A percentile compares a stretch with the other conserved stretches of the same genome.
Conservation (phyloP, 257 asterid genomes). For the Asclepias syriaca region DNA sequence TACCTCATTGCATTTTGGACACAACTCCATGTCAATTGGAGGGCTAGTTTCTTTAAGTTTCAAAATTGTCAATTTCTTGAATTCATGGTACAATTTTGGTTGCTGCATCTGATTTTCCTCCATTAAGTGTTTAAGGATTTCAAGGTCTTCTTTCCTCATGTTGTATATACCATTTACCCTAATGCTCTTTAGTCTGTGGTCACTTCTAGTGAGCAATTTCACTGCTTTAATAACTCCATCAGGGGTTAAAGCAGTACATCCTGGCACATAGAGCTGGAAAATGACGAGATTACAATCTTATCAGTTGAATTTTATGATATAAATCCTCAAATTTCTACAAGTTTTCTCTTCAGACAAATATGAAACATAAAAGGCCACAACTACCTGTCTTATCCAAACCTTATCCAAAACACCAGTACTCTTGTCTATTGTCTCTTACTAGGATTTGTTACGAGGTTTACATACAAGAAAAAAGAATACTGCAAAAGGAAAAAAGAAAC, state of each 20-base stretch:
- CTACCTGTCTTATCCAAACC: background rate
- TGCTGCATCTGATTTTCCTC: conserved; percentile 19
- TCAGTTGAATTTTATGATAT: background rate
- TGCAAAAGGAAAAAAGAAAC: background rate
- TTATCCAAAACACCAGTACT: background rate
- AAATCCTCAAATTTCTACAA: too few relatives aligned
- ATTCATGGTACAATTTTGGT: conserved; percentile 30
- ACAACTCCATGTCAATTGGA: conserved; percentile 52
- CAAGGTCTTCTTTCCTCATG: conserved; percentile 36
- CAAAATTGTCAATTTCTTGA: conserved; percentile 15
- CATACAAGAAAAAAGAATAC: background rate
- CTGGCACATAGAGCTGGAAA: conserved; percentile 62
- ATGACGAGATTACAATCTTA: background rate
- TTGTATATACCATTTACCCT: conserved; percentile 48
- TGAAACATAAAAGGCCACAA: background rate
- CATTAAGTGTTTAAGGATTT: conserved; percentile 31
- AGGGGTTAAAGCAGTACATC: conserved; percentile 61
- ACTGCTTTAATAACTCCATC: conserved; percentile 54
- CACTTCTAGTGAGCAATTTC: conserved; percentile 31
- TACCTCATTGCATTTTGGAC: conserved; percentile 48
- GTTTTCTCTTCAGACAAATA: too few relatives aligned
- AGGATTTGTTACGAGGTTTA: too few relatives aligned
- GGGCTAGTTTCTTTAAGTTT: conserved; percentile 15
- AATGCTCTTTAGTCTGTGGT: conserved; percentile 32
- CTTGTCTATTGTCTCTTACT: background rate